phyloP scores from a whole-genome alignment of 192 early-diverging fungal species.

The Backusella tarrabulga region DNA sequence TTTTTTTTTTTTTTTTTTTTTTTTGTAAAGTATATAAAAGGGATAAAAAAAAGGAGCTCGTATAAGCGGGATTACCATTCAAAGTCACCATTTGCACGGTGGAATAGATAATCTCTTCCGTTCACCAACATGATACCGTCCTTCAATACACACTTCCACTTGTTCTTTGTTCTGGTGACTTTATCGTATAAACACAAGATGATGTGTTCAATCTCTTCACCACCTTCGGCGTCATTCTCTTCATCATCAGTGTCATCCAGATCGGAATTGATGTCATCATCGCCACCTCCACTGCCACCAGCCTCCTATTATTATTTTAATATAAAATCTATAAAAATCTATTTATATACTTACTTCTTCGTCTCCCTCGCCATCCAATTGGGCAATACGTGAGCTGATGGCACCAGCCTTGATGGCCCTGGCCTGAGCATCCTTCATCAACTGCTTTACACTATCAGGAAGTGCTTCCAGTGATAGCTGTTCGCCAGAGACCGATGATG shows the following conservation, averaged over 20 bases:
- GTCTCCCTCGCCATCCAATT: constrained; percentile 36
- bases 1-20: not conserved
- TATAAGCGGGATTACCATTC: constrained; percentile 69
- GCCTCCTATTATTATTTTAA: not conserved
- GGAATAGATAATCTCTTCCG: constrained; percentile 94
- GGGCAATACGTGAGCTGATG: constrained; percentile 24
- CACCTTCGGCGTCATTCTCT: constrained; percentile 50
- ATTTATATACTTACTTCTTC: constrained; percentile 24
- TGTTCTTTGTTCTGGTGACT: constrained; percentile 93
- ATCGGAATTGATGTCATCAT: constrained; percentile 71
- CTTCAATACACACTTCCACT: constrained; percentile 97
- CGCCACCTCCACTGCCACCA: constrained; percentile 25
- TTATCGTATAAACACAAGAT: constrained; percentile 78
- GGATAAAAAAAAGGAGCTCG: no score
- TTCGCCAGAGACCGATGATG: constrained; percentile 25
- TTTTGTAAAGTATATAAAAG: not conserved
- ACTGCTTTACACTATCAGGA: constrained; percentile 27
- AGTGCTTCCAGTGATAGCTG: constrained; percentile 20
- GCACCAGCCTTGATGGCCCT: constrained; percentile 31
- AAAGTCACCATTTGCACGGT: constrained; percentile 94
- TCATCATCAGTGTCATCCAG: constrained; percentile 72
- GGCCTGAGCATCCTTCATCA: constrained; percentile 27
- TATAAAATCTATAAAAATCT: not conserved
- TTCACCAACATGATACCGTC: constrained; percentile 97
- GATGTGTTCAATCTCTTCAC: constrained; percentile 71